Evolutionary conservation across 192 early-diverging fungal species (phyloP).

Genomic region (Coemansia sp.): DNA sequence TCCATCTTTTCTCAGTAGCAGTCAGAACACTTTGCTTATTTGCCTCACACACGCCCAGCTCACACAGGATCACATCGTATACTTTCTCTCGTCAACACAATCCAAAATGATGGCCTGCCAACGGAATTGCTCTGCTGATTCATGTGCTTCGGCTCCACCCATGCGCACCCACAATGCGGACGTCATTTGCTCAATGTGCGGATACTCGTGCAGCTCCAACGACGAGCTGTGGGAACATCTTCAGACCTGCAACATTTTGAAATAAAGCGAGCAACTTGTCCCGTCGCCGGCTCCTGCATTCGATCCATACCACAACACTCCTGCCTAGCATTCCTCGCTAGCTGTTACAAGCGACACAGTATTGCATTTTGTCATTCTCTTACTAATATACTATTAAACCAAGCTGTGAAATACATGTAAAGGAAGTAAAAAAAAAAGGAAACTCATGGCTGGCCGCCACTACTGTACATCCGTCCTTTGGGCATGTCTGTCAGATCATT

Average conservation of each 20-base stretch:
- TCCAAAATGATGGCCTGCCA: constrained; percentile 5
- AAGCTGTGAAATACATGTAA: not conserved
- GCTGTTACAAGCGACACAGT: not conserved
- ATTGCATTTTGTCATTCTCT: not conserved
- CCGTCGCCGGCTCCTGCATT: no score
- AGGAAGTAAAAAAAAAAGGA: not conserved
- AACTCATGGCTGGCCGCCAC: not conserved
- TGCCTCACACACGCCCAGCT: not conserved
- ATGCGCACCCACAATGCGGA: constrained; percentile 11
- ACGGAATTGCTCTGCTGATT: constrained; percentile 7
- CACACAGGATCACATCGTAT: not conserved
- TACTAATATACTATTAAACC: not conserved
- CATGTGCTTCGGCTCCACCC: not conserved
- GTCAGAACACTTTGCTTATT: not conserved
- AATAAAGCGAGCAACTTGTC: constrained; percentile 5
- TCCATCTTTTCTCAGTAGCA: not conserved
- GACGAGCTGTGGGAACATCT: constrained; percentile 55
- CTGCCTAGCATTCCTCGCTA: no score
- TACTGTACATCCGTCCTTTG: constrained; percentile 5
- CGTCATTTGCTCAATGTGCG: constrained; percentile 47
- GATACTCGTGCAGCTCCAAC: constrained; percentile 33
- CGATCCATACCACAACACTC: no score
- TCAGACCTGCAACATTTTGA: constrained; percentile 48
- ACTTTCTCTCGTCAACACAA: not conserved
- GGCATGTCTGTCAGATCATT: constrained; percentile 2